Evolutionary conservation across 495 filamentous ascomycete species (phyloP), one percentile per base, ranked within the genome.

Genomic region (Penicillium pancosmium): DNA sequence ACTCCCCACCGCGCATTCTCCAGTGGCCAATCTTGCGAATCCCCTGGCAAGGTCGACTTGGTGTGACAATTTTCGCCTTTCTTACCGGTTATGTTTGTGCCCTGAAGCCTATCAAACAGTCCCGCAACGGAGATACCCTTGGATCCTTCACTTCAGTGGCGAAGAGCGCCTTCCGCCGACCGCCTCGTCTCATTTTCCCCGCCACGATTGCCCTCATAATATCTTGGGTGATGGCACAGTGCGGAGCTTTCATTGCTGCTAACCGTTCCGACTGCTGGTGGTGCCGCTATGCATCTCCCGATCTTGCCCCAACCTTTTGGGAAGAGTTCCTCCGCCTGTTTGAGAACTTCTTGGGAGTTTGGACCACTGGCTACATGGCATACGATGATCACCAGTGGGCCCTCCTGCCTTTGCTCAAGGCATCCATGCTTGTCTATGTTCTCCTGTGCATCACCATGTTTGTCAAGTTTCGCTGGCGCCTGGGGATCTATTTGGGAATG

Each of bases 371-470:
- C 5, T 79, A 73, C 56, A 86, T 85, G 68, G 70, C 74, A 16
- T 89, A 87, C 60, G 86, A 88, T 61, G 81, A 80, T 27, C 84
- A 88, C 49, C 85, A 87, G 63, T 89, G 86, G 86, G 86, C 86
- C 5, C 61, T 89, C 36, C 67, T 85, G n/a, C 86, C 83, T 2
- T 64, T 89, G 46, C 68, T 89, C 33, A 79, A 81, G 62, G 83
- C 84, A 5, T 84, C 82, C 18, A 85, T 88, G 80, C 66, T 84
- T 53, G 80, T 88, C 3, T 89, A 86, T 56, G 71, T 81, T 12
- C 73, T 84, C 40, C 68, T 86, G 4, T 69, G 82, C 16, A 82
- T 82, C 3, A 84, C 81, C 1, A 74, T 81, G 67, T 84, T 83
- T 61, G 74, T 84, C 60, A 82, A 79, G 57, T 80, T 82, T 50